Base-by-base conservation (phyloP, 371 early-diverging fungal genomes). In the Syncephalastrum racemosum region DNA sequence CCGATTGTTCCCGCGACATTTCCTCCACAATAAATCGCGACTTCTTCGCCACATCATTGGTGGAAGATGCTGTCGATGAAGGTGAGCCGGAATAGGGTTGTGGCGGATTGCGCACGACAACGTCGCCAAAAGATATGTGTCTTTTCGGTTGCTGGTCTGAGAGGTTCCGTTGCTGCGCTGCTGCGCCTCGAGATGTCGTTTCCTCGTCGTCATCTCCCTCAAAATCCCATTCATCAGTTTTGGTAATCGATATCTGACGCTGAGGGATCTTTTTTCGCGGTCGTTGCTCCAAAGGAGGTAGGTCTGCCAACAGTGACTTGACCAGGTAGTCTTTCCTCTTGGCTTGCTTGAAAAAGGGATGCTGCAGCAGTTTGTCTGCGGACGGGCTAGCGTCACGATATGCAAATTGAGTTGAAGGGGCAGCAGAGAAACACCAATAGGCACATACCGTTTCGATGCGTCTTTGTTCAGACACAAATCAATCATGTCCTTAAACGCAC, bases 391-490 rank as follows among this genome's bases (percentile, higher is more conserved):
- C 10, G 36, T 2, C 36, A 31, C 36, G 36, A 31, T 12, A 31
- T 31, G 36, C 36, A 31, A 4, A 12, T 31, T 31, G 20, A 45
- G 20, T 45, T 7, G 20, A 45, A 19, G 18, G 20, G 15, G 25
- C 25, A 25, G 10, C 23, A 25, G 31, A 24, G 31, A 36, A 22
- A 54, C 14, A 47, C 13, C 20, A 46, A 15, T n/a, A 18, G 15
- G 5, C 44, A 51, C 24, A 42, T 71, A 88, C 90, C 93, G 72
- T 68, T 87, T 87, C 10, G 75, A 50, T 3, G 93, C 92, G 55
- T 92, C 92, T 56, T 91, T 92, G 46, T 84, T 79, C 44, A 94
- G 72, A 64, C 95, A 93, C n/a, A 65, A 31, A 70, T 92, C 93
- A 52, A 93, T 90, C 89, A 94, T 85, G 45, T 94, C 93, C 66